A percentile compares a stretch with the other conserved stretches of the same genome.
Evolutionary conservation across 345 rosid species (phyloP).

Genomic region (Salix suchowensis): DNA sequence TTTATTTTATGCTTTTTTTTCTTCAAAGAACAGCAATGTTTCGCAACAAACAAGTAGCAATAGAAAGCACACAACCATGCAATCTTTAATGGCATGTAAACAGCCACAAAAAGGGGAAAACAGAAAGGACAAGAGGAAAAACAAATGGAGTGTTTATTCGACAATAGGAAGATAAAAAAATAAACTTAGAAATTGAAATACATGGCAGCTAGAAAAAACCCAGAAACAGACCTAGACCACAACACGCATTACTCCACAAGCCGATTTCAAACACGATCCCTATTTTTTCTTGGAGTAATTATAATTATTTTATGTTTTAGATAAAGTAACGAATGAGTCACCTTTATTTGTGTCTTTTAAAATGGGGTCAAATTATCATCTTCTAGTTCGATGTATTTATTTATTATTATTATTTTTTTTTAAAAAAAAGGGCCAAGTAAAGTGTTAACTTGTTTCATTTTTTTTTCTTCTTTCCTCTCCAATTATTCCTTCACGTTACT

Average conservation of each 20-base stretch:
- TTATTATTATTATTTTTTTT: no score
- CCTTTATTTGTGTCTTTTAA: no score
- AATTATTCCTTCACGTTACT: no score
- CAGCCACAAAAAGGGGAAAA: background rate
- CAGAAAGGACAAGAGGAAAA: background rate
- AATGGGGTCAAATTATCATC: no score
- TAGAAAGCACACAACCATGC: background rate
- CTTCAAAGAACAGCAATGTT: background rate
- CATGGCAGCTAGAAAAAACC: background rate
- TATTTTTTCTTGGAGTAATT: no score
- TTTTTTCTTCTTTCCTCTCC: no score
- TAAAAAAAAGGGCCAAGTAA: no score
- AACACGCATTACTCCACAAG: background rate
- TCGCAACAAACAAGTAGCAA: background rate
- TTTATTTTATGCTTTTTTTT: no score
- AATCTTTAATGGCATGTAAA: background rate
- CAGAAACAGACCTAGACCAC: conserved; percentile 9
- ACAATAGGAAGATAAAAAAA: background rate
- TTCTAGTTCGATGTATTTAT: no score
- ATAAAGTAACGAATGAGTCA: no score
- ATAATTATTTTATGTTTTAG: no score
- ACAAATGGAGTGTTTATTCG: background rate
- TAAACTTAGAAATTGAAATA: background rate
- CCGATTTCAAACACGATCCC: background rate
- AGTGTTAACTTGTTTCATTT: no score